phyloP scores from a whole-genome alignment of 768 basidiomycete species.

The Clavulina sp. region DNA sequence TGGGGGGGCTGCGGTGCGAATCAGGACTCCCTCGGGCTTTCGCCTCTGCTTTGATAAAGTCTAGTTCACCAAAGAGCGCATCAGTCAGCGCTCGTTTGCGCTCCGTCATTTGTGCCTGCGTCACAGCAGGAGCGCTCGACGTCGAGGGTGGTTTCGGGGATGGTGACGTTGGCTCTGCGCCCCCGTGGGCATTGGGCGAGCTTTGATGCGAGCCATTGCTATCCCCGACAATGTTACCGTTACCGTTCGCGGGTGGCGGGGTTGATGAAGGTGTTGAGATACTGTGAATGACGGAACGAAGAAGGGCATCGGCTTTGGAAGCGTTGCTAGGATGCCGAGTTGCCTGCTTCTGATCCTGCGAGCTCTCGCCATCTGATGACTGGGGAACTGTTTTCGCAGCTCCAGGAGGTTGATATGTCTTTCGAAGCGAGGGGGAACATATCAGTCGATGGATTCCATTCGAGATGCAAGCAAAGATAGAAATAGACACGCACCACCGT shows the following conservation, averaged over 20 bases:
- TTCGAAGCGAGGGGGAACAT: no score
- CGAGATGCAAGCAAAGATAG: no score
- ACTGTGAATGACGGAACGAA: conserved; percentile 43
- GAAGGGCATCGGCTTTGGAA: conserved; percentile 43
- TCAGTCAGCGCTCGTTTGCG: conserved; percentile 7
- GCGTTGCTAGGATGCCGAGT: conserved; percentile 26
- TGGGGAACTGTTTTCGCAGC: no score
- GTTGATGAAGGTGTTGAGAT: conserved; percentile 19
- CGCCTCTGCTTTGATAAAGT: background rate
- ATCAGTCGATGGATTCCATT: no score
- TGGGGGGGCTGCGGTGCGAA: background rate
- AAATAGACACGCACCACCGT: no score
- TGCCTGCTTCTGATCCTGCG: no score
- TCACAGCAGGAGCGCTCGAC: background rate
- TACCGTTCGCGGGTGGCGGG: background rate
- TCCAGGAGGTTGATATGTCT: no score
- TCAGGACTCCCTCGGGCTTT: background rate
- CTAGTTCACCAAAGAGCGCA: conserved; percentile 7
- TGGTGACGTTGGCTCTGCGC: no score
- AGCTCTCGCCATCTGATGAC: no score
- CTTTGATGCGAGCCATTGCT: background rate
- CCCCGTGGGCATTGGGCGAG: background rate
- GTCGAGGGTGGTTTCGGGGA: no score
- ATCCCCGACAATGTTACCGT: background rate
- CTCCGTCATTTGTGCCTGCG: background rate